Conservation (phyloP, 2,329 filamentous ascomycete genomes). For the Trichophyton rubrum region DNA sequence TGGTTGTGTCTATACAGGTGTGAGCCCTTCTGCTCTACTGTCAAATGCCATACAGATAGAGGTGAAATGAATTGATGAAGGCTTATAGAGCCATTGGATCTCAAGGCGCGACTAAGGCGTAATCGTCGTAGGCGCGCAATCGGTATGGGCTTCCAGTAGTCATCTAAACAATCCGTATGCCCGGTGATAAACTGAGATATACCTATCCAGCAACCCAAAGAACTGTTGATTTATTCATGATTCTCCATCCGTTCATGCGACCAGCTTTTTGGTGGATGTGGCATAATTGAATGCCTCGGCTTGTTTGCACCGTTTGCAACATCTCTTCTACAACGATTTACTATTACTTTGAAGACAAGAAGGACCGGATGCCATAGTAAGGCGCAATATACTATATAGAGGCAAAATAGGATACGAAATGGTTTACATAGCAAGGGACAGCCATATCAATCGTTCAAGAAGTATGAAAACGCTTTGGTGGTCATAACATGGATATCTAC, state of each 20-base stretch:
- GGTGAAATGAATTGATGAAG: background rate
- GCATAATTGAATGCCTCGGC: background rate
- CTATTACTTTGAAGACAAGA: background rate
- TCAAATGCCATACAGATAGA: background rate
- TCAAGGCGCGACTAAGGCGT: background rate
- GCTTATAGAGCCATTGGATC: background rate
- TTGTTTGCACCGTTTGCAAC: constrained; percentile 1
- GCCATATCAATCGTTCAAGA: background rate
- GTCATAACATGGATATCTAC: constrained; percentile 1
- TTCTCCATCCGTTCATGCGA: background rate
- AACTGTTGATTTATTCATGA: background rate
- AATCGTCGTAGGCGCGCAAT: background rate
- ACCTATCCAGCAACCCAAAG: background rate
- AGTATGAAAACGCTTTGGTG: constrained; percentile 1
- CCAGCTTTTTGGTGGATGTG: background rate
- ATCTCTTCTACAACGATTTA: background rate
- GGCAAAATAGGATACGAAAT: background rate
- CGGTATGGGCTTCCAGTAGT: background rate
- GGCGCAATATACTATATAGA: background rate
- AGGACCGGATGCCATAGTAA: background rate
- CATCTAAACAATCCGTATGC: background rate
- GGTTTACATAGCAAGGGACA: background rate
- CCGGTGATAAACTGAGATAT: background rate
- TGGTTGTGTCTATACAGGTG: background rate
- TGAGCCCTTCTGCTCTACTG: too few relatives aligned